A percentile compares a stretch with the other conserved stretches of the same genome.
These are phyloP conservation scores for Citrus unshiu DNA, from an alignment of 345 rosid genomes.

Conservation along the genomic window DNA sequence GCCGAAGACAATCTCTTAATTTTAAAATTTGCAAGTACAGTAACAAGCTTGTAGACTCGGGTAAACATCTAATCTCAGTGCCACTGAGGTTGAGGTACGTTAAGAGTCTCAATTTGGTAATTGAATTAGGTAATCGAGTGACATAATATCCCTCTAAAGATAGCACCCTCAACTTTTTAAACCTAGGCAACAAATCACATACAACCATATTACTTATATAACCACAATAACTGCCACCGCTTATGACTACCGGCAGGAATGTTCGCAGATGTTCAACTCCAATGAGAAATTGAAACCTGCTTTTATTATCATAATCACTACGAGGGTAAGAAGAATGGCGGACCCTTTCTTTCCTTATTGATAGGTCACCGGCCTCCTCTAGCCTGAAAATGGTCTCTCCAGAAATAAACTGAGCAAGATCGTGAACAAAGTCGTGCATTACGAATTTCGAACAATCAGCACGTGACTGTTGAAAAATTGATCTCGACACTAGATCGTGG, in stretches of 20 bases:
- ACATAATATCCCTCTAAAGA: neutral
- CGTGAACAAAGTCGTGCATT: conserved; percentile 18
- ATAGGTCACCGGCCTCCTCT: too few relatives aligned
- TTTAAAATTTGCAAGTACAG: neutral
- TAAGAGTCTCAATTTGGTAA: neutral
- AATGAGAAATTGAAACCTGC: neutral
- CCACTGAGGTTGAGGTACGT: neutral
- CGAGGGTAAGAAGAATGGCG: neutral
- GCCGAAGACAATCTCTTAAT: neutral
- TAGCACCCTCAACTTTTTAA: neutral
- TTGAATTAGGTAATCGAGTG: neutral
- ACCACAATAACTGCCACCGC: rapidly evolving
- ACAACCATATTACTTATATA: too few relatives aligned
- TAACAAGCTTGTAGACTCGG: neutral
- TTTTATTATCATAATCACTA: rapidly evolving
- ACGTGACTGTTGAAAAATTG: conserved; percentile 3
- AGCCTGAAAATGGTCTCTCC: neutral
- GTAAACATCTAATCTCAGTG: neutral
- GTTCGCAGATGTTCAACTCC: neutral
- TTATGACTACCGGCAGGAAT: neutral
- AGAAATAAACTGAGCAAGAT: conserved; percentile 7
- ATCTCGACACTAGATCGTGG: conserved; percentile 1
- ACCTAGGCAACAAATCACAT: neutral
- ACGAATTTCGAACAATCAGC: neutral
- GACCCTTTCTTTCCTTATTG: neutral